Percentiles rank a stretch among this genome's conserved stretches.
These are phyloP conservation scores for Neurospora sp. DNA, from an alignment of 495 filamentous ascomycete genomes.

Conservation along the genomic window DNA sequence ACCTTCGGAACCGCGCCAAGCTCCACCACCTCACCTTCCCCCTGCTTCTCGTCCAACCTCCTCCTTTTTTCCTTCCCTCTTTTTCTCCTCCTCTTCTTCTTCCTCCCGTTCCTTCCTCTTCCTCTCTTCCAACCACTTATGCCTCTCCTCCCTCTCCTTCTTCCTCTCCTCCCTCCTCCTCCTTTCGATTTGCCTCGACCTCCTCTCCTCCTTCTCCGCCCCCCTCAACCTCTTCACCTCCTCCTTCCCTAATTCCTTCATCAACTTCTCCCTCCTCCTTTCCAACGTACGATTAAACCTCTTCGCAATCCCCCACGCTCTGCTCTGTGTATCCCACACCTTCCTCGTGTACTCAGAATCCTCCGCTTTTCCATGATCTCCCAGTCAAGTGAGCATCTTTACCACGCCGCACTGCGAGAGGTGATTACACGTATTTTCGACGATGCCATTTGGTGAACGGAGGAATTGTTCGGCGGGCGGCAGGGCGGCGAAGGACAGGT, in stretches of 20 bases:
- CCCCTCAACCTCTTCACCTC: neutral
- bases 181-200: neutral
- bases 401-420: fast-evolving
- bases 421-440: neutral
- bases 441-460: neutral
- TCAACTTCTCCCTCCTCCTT: neutral
- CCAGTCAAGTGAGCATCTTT: neutral
- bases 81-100: neutral
- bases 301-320: neutral
- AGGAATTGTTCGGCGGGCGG: neutral
- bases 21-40: neutral
- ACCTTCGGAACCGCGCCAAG: neutral
- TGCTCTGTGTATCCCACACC: neutral
- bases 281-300: neutral
- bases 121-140: no score
- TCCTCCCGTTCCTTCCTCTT: neutral
- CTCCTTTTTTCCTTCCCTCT: neutral
- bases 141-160: neutral
- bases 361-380: fast-evolving
- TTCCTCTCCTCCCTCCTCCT: neutral
- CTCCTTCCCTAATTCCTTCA: neutral
- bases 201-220: neutral
- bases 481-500: neutral
- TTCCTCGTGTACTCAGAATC: fast-evolving
- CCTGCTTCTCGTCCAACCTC: neutral